Conservation (phyloP, 169 alveolate species). For the Cryptosporidium andersoni region DNA sequence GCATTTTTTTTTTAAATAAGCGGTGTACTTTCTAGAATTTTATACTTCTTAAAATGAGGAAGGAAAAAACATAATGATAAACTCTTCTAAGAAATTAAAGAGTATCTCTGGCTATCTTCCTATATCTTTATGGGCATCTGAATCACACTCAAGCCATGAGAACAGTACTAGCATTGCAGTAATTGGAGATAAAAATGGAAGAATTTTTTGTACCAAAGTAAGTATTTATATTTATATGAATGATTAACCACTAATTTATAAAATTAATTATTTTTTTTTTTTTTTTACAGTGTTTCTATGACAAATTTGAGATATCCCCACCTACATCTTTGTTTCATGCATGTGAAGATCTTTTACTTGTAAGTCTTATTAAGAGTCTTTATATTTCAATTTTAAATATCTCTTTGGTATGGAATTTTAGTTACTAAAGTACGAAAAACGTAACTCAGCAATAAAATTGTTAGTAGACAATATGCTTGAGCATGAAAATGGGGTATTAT, state of each 20-base stretch:
- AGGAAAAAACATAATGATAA: no score
- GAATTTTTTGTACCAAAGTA: conserved; percentile 31
- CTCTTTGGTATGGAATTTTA: background rate
- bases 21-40: no score
- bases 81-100: no score
- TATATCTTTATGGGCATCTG: no score
- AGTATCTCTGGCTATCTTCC: no score
- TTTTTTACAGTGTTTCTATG: conserved; percentile 16
- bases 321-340: conserved; percentile 19
- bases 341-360: conserved; percentile 40
- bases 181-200: conserved; percentile 17
- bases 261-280: background rate
- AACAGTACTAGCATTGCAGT: background rate
- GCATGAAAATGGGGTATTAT: conserved; percentile 5
- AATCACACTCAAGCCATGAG: no score
- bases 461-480: conserved; percentile 2
- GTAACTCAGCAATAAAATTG: conserved; percentile 8
- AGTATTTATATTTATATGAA: background rate
- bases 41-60: no score
- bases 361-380: background rate
- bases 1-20: no score
- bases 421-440: conserved; percentile 37
- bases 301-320: conserved; percentile 8
- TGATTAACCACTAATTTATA: background rate
- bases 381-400: background rate